Percentiles rank a stretch among this genome's conserved stretches.
phyloP scores from a whole-genome alignment of 78 protist species.

The Dictyostelium capitatum region DNA sequence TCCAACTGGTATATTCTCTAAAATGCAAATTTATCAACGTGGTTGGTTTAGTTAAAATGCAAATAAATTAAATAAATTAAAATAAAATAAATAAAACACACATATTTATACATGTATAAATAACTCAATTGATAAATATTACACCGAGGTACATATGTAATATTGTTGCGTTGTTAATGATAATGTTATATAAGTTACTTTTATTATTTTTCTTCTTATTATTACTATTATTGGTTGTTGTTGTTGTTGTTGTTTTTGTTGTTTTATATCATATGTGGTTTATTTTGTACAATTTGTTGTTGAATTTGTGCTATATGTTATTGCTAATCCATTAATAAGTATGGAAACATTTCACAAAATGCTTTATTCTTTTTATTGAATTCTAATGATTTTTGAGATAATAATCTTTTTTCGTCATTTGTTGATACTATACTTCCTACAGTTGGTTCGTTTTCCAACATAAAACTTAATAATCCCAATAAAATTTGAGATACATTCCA shows the following conservation, averaged over 20 bases:
- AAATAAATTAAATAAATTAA: not conserved
- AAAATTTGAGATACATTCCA: conserved; percentile 85
- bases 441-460: conserved; percentile 57
- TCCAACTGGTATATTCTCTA: conserved; percentile 57
- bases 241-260: too few species aligned
- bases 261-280: too few species aligned
- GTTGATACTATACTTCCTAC: conserved; percentile 47
- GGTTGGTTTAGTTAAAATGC: conserved; percentile 2
- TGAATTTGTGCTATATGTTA: not conserved
- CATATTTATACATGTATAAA: too few species aligned
- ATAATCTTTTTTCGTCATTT: conserved; percentile 66
- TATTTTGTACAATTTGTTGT: not conserved
- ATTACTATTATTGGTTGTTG: too few species aligned
- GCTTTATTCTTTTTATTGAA: conserved; percentile 55
- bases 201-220: too few species aligned
- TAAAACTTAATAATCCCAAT: conserved; percentile 88
- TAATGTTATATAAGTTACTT: too few species aligned
- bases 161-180: too few species aligned
- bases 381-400: conserved; percentile 53
- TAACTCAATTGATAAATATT: too few species aligned
- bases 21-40: conserved; percentile 22
- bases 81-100: too few species aligned
- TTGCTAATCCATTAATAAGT: conserved; percentile 16
- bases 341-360: conserved; percentile 58
- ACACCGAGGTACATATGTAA: too few species aligned